These are phyloP conservation scores for Pythium coloratum DNA, from an alignment of 352 stramenopile species.

Conservation along the genomic window DNA sequence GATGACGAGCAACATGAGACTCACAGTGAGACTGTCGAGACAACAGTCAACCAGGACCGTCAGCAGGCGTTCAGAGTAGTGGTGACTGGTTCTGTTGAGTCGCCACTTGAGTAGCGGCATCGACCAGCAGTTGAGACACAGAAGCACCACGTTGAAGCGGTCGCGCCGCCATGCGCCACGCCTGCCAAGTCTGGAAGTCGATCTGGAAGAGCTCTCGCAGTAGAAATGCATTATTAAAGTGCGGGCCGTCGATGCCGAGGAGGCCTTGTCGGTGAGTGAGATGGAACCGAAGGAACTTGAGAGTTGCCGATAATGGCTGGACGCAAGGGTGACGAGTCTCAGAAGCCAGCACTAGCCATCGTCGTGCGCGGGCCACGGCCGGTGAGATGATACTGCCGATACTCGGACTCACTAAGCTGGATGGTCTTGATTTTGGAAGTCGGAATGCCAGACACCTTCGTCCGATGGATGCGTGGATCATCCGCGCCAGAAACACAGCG, in stretches of 20 bases:
- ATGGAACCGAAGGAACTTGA: no score
- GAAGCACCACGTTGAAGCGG: constrained; percentile 3
- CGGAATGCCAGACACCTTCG: no score
- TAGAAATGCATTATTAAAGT: background rate
- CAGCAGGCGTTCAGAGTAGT: background rate
- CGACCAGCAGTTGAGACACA: constrained; percentile 1
- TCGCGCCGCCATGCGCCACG: background rate
- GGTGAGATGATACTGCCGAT: no score
- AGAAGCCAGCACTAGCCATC: no score
- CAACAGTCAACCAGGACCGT: background rate
- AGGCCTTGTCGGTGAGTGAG: background rate
- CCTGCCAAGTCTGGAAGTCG: background rate
- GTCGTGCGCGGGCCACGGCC: no score
- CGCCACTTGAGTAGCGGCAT: background rate
- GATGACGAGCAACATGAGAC: background rate
- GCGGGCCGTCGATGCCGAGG: background rate
- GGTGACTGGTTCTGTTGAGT: background rate
- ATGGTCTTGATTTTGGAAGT: no score
- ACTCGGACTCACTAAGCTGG: no score
- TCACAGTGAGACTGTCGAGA: background rate
- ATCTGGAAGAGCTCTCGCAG: background rate
- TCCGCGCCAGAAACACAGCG: no score
- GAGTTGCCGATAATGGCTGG: no score
- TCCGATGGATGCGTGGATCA: no score
- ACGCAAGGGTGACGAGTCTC: no score